Evolutionary conservation across 148 eudicot genomes (phyloP).

Genomic region (Rhododendron molle): DNA sequence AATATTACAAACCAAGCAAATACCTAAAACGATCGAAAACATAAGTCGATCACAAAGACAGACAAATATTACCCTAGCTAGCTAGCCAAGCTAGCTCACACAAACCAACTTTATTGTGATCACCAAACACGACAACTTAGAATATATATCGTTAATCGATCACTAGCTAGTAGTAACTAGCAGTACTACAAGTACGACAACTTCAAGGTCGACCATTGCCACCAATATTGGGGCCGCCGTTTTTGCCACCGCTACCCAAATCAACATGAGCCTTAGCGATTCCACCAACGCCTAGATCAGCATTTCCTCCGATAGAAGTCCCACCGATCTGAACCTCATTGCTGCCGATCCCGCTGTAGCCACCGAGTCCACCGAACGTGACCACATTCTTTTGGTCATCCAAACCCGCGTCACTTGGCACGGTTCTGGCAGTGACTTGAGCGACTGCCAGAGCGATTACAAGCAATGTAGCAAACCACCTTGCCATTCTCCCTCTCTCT

Average conservation of each 20-base stretch:
- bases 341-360: slow-evolving; percentile 18
- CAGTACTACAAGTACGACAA: neutral
- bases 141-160: no score
- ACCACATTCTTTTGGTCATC: slow-evolving; percentile 37
- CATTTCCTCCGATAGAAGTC: slow-evolving; percentile 6
- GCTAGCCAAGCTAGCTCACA: neutral
- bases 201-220: no score
- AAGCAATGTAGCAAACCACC: slow-evolving; percentile 16
- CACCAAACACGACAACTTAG: neutral
- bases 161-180: no score
- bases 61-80: neutral
- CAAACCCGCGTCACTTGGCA: slow-evolving; percentile 24
- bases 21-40: neutral
- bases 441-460: slow-evolving; percentile 15
- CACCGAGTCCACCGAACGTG: slow-evolving; percentile 28
- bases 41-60: neutral
- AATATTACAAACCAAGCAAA: neutral
- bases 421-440: slow-evolving; percentile 22
- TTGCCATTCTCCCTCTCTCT: slow-evolving; percentile 22
- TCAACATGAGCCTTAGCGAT: no score
- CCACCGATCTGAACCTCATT: slow-evolving; percentile 26
- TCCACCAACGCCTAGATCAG: neutral
- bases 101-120: neutral
- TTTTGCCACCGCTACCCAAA: no score
- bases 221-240: no score